Percentiles rank a stretch among this genome's conserved stretches.
phyloP scores from a whole-genome alignment of 441 rosid genomes.

The Adansonia madagascariensis region DNA sequence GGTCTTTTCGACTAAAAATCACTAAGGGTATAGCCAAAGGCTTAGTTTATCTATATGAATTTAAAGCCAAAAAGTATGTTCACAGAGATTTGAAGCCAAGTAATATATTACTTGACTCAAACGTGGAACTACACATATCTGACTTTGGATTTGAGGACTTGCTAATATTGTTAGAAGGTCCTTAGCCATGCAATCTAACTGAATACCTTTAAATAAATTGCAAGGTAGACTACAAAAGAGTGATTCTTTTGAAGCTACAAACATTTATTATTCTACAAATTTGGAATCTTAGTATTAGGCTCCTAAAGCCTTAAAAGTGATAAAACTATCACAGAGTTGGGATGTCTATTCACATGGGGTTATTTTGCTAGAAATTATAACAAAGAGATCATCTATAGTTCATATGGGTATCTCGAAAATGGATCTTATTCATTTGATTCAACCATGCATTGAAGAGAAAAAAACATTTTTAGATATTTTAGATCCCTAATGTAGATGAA shows the following conservation, averaged over 20 bases:
- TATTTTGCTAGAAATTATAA: slow-evolving; percentile 78
- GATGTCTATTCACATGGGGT: slow-evolving; percentile 95
- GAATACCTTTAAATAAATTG: slow-evolving; percentile 55
- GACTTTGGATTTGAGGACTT: slow-evolving; percentile 87
- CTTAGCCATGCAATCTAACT: slow-evolving; percentile 66
- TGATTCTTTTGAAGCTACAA: slow-evolving; percentile 60
- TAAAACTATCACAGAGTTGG: slow-evolving; percentile 97
- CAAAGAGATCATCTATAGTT: slow-evolving; percentile 63
- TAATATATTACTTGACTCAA: slow-evolving; percentile 75
- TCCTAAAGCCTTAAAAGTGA: slow-evolving; percentile 79
- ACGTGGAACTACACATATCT: slow-evolving; percentile 79
- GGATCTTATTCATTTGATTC: slow-evolving; percentile 82
- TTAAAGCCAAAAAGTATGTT: slow-evolving; percentile 88
- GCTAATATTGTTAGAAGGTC: slow-evolving; percentile 91
- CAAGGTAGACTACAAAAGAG: slow-evolving; percentile 71
- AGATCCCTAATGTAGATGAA: slow-evolving; percentile 75
- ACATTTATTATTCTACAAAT: slow-evolving; percentile 49
- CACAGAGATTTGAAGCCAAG: slow-evolving; percentile 91
- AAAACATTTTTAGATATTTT: slow-evolving; percentile 80
- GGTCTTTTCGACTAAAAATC: slow-evolving; percentile 80
- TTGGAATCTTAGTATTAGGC: slow-evolving; percentile 80
- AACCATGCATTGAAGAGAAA: slow-evolving; percentile 85
- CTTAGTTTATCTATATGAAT: slow-evolving; percentile 85
- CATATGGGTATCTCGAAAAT: slow-evolving; percentile 66
- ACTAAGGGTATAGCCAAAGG: slow-evolving; percentile 81